phyloP scores from a whole-genome alignment of 1,284 basidiomycete genomes.

The Trichosporon sp. region DNA sequence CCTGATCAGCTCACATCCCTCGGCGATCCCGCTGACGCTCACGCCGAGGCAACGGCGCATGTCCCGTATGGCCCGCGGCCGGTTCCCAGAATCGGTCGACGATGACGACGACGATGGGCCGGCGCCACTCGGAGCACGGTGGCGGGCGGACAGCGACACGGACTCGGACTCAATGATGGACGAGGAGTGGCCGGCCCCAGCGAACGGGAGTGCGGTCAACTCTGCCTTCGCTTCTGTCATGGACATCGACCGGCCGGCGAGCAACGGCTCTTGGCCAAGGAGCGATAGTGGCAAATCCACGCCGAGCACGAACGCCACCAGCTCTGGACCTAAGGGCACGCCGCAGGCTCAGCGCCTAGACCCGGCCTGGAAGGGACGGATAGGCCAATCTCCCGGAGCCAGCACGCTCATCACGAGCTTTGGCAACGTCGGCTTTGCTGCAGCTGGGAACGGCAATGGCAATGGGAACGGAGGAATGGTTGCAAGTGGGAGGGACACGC shows the following conservation, averaged over 20 bases:
- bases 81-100: slow-evolving; percentile 45
- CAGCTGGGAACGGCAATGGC: background rate
- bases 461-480: slow-evolving; percentile 4
- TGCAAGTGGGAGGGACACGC: slow-evolving; percentile 24
- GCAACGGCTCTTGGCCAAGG: slow-evolving; percentile 8
- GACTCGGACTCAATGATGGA: slow-evolving; percentile 35
- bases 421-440: background rate
- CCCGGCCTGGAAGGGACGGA: background rate
- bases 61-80: slow-evolving; percentile 26
- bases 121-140: slow-evolving; percentile 6
- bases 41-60: slow-evolving; percentile 37
- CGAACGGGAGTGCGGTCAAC: slow-evolving; percentile 32
- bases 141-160: slow-evolving; percentile 32
- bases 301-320: background rate
- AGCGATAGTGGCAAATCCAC: slow-evolving; percentile 17
- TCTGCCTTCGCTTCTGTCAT: slow-evolving; percentile 42
- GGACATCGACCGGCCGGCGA: slow-evolving; percentile 41
- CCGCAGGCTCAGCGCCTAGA: background rate
- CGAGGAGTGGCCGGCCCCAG: slow-evolving; percentile 10
- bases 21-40: slow-evolving; percentile 27
- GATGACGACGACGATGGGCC: slow-evolving; percentile 43
- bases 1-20: slow-evolving; percentile 36
- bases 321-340: background rate
- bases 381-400: background rate
- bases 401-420: slow-evolving; percentile 1